A percentile compares a stretch with the other conserved stretches of the same genome.
Evolutionary conservation across 768 basidiomycete genomes (phyloP).

Genomic region (Collybia nuda): DNA sequence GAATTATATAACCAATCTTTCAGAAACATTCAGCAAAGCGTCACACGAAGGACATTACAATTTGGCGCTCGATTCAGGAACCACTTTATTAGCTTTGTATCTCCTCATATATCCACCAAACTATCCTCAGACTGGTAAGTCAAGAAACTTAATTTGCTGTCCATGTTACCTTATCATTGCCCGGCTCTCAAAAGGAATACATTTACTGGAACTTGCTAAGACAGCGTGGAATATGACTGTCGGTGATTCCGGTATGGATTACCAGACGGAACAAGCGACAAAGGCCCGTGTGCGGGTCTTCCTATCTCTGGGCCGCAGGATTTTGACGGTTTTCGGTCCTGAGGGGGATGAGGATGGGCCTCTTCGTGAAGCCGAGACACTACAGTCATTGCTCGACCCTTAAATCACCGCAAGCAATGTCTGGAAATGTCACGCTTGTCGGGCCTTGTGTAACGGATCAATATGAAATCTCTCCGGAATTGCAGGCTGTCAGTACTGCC

Average conservation of each 20-base stretch:
- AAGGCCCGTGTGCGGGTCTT: conserved; percentile 31
- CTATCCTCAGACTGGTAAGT: conserved; percentile 80
- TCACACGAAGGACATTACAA: conserved; percentile 66
- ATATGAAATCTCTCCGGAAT: no score
- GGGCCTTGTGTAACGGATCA: no score
- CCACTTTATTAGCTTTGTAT: conserved; percentile 65
- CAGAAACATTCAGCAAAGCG: conserved; percentile 64
- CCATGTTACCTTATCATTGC: background rate
- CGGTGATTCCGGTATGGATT: conserved; percentile 21
- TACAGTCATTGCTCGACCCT: conserved; percentile 39
- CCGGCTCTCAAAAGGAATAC: conserved; percentile 56
- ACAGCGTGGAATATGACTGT: conserved; percentile 70
- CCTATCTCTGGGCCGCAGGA: conserved; percentile 36
- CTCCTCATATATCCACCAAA: conserved; percentile 68
- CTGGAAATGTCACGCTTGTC: no score
- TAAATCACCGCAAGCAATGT: conserved; percentile 2
- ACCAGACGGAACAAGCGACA: conserved; percentile 16
- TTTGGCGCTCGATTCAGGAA: conserved; percentile 52
- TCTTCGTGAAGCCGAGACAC: conserved; percentile 45
- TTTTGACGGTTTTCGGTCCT: conserved; percentile 49
- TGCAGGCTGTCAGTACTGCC: no score
- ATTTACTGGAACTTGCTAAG: conserved; percentile 74
- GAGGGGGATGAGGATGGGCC: conserved; percentile 70
- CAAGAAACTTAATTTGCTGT: background rate
- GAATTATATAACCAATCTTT: conserved; percentile 53